Conservation (phyloP, 345 rosid genomes). For the Hibiscus syriacus region DNA sequence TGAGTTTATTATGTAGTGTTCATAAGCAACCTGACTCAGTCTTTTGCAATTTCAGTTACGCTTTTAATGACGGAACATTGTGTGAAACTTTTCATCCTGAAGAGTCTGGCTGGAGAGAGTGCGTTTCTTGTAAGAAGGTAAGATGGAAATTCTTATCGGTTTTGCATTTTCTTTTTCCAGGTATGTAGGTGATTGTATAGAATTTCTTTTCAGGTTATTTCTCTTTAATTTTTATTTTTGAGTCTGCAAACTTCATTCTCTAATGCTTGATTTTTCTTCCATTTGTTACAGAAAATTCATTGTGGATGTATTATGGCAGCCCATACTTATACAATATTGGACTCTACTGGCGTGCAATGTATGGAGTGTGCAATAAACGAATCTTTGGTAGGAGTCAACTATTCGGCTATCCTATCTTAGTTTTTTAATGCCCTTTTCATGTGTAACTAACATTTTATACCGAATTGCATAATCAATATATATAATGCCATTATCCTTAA, state of each 20-base stretch:
- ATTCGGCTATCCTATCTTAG: neutral
- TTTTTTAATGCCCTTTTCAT: neutral
- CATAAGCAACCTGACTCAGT: neutral
- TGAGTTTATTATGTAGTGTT: neutral
- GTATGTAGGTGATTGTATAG: neutral
- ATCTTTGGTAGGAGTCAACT: neutral
- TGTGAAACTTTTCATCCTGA: conserved; percentile 11
- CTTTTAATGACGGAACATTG: conserved; percentile 3
- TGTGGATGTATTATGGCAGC: conserved; percentile 6
- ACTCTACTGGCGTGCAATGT: neutral
- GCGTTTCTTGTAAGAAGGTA: conserved; percentile 9
- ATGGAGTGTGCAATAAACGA: neutral
- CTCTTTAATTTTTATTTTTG: neutral
- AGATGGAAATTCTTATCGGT: neutral
- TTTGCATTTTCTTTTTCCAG: neutral
- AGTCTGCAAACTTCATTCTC: neutral
- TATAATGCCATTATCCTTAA: neutral
- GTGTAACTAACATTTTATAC: neutral
- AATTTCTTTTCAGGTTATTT: neutral
- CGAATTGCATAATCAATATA: neutral
- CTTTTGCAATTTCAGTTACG: conserved; percentile 5
- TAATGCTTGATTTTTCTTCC: neutral
- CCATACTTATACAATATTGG: neutral
- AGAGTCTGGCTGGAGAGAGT: conserved; percentile 7
- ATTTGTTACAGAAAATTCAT: neutral